Evolutionary conservation across 2,329 filamentous ascomycete species (phyloP).

Genomic region (Pezicula rhizophila): DNA sequence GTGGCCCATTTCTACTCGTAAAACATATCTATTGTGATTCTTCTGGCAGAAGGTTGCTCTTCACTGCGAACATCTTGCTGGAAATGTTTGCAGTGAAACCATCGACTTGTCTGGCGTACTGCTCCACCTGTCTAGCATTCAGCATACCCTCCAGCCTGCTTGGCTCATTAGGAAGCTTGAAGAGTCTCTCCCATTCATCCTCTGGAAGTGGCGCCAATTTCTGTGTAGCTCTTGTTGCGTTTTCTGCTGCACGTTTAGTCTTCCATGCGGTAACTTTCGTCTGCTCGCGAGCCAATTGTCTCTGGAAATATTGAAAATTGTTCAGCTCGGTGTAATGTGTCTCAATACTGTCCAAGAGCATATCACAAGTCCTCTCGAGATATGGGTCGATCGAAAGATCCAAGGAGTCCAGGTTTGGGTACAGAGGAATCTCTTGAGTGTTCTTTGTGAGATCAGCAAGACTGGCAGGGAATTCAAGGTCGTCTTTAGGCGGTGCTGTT

Average conservation of each 20-base stretch:
- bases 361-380: slow-evolving; percentile 96
- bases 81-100: slow-evolving; percentile 88
- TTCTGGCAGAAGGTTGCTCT: slow-evolving; percentile 57
- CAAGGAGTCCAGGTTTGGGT: slow-evolving; percentile 79
- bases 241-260: slow-evolving; percentile 93
- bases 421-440: slow-evolving; percentile 58
- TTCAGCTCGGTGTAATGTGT: slow-evolving; percentile 97
- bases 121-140: slow-evolving; percentile 92
- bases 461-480: slow-evolving; percentile 71
- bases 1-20: neutral
- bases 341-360: slow-evolving; percentile 94
- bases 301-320: slow-evolving; percentile 98
- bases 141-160: slow-evolving; percentile 89
- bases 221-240: slow-evolving; percentile 72
- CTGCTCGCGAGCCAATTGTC: slow-evolving; percentile 89
- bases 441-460: slow-evolving; percentile 71
- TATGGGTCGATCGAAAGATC: slow-evolving; percentile 95
- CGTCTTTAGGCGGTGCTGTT: slow-evolving; percentile 53
- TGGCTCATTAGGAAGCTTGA: slow-evolving; percentile 95
- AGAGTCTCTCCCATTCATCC: slow-evolving; percentile 96
- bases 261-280: slow-evolving; percentile 96
- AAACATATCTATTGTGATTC: slow-evolving; percentile 10
- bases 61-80: slow-evolving; percentile 97
- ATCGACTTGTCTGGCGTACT: slow-evolving; percentile 96
- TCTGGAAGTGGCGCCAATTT: slow-evolving; percentile 88